These are phyloP conservation scores for Fomitopsis betulina DNA, from an alignment of 1,284 basidiomycete genomes.

Conservation along the genomic window DNA sequence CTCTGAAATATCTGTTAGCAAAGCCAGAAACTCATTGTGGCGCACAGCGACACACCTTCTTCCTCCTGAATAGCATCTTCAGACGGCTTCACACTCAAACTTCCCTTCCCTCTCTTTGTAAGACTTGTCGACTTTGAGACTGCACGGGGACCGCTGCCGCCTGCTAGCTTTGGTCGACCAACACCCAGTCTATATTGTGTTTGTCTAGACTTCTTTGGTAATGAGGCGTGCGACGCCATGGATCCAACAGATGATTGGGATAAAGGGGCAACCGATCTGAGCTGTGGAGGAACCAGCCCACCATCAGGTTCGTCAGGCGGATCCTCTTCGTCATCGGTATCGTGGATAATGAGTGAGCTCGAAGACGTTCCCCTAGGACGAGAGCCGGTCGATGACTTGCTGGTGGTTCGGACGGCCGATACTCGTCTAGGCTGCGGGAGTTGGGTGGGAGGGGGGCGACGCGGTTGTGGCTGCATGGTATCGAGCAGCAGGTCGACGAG, in stretches of 20 bases:
- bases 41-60: conserved; percentile 7
- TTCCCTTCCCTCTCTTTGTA: conserved; percentile 46
- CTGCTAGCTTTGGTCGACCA: conserved; percentile 60
- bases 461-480: conserved; percentile 29
- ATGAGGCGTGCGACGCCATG: no score
- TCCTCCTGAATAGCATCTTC: conserved; percentile 60
- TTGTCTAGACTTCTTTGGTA: conserved; percentile 63
- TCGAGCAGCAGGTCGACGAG: conserved; percentile 70
- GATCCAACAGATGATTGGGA: conserved; percentile 30
- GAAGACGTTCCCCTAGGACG: conserved; percentile 35
- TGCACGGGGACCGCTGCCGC: conserved; percentile 56
- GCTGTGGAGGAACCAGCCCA: conserved; percentile 4
- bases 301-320: conserved; percentile 11
- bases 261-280: conserved; percentile 11
- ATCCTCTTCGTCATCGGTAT: conserved; percentile 43
- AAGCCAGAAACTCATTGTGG: neutral
- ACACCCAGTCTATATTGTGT: conserved; percentile 65
- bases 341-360: conserved; percentile 45
- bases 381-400: conserved; percentile 25
- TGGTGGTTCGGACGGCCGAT: conserved; percentile 28
- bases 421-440: conserved; percentile 22
- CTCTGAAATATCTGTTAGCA: neutral
- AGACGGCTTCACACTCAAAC: conserved; percentile 41
- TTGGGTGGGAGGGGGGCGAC: conserved; percentile 14
- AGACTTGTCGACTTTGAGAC: conserved; percentile 54